These are phyloP conservation scores for Claviceps humidiphila DNA, from an alignment of 2,329 filamentous ascomycete genomes.

Conservation along the genomic window DNA sequence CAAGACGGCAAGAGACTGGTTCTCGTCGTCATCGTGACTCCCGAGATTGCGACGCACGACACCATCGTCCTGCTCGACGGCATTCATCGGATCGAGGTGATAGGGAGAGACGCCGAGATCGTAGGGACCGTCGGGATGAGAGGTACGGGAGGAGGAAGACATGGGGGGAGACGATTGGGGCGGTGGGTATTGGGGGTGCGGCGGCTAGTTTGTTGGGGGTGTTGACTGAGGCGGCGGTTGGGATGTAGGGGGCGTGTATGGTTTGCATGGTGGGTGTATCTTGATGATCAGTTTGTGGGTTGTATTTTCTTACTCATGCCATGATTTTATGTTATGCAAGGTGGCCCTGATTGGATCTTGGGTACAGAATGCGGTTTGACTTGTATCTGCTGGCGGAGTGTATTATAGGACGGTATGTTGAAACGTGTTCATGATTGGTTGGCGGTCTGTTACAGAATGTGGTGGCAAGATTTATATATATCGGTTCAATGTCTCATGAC, in stretches of 20 bases:
- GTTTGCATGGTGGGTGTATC: not conserved
- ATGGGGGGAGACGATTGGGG: slow-evolving; percentile 41
- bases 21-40: slow-evolving; percentile 14
- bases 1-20: slow-evolving; percentile 8
- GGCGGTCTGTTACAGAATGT: too few relatives aligned
- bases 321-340: too few relatives aligned
- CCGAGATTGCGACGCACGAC: slow-evolving; percentile 11
- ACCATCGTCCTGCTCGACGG: slow-evolving; percentile 19
- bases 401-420: too few relatives aligned
- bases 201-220: slow-evolving; percentile 46
- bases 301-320: too few relatives aligned
- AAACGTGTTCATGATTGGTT: too few relatives aligned
- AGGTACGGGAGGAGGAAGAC: slow-evolving; percentile 28
- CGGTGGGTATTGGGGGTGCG: slow-evolving; percentile 46
- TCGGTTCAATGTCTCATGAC: too few relatives aligned
- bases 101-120: slow-evolving; percentile 24
- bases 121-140: slow-evolving; percentile 23
- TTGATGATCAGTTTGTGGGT: too few relatives aligned
- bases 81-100: slow-evolving; percentile 27
- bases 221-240: slow-evolving; percentile 40
- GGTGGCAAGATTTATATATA: too few relatives aligned
- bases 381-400: too few relatives aligned
- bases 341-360: too few relatives aligned
- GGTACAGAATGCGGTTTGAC: too few relatives aligned
- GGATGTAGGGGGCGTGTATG: slow-evolving; percentile 7